Base-by-base conservation (phyloP, 352 stramenopile species). In the Pythium insidiosum region DNA sequence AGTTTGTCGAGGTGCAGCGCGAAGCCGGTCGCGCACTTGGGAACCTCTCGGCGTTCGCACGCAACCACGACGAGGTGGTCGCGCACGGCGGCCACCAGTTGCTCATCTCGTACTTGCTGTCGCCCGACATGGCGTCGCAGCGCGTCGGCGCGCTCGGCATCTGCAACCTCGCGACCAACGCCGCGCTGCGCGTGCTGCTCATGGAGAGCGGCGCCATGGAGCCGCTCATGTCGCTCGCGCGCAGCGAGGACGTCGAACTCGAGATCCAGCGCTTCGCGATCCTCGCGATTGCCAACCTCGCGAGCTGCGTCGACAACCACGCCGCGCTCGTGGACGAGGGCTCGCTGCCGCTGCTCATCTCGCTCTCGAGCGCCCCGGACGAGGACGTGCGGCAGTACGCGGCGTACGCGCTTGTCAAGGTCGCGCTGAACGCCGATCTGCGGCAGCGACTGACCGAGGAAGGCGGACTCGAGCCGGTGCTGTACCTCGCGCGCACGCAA, bases 231-330 rank as follows among this genome's bases (percentile, higher is more conserved):
- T 96, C 89, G 1, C 72, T 98, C 6, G 85, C 91, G 16, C 75
- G 92, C 12, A 97, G 85, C 4, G 91, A 97, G 24, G 93, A 98
- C 35, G 82, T 97, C 15, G 90, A 98, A 56, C 61, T 97, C 18
- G 94, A 98, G 59, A 97, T 98, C 49, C 84, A 98, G 56, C 81
- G 93, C 15, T 96, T 96, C 41, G 63, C 85, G 2, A 95, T 97
- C 54, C 64, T 97, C 4, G 88, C 88, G 3, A 95, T 97, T 37
- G 91, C 91, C 1, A 98, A 99, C 65, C 53, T 98, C 22, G 88
- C 90, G n/a, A 88, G 90, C 10, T 96, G 74, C 30, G 85, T 96
- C 11, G 83, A 94, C 18, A 98, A 97, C 51, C 95, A 98, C 59
- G 63, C 73, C 19, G 74, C 83, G 10, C 96, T 99, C 40, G 77